Conservation (phyloP, 2,329 filamentous ascomycete species). For the Aspergillus sp. region DNA sequence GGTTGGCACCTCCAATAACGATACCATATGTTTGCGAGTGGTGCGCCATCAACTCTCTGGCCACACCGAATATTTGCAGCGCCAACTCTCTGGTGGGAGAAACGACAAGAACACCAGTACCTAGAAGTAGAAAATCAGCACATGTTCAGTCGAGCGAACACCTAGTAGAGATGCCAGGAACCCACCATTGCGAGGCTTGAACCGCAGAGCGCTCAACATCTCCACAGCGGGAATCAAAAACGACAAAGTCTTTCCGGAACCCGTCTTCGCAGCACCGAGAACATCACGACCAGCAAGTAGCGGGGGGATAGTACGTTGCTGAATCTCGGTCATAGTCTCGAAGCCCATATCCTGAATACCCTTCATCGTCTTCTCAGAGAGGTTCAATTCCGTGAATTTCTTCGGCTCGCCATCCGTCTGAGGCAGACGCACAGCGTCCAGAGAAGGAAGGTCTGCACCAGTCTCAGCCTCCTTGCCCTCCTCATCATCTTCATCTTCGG, state of each 20-base stretch:
- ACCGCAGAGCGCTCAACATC: conserved; percentile 84
- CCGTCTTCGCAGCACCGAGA: conserved; percentile 92
- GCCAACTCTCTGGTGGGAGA: conserved; percentile 92
- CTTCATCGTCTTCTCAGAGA: conserved; percentile 85
- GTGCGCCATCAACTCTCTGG: conserved; percentile 85
- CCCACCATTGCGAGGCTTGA: conserved; percentile 85
- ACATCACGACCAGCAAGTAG: conserved; percentile 88
- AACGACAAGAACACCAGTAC: conserved; percentile 86
- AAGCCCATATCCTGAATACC: conserved; percentile 92
- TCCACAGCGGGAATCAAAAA: conserved; percentile 94
- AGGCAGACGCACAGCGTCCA: conserved; percentile 56
- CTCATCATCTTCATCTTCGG: conserved; percentile 38
- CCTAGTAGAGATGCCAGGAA: neutral
- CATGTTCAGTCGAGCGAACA: neutral
- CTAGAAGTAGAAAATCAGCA: conserved; percentile 25
- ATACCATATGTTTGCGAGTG: conserved; percentile 96
- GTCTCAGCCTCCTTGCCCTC: conserved; percentile 33
- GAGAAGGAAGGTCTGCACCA: conserved; percentile 54
- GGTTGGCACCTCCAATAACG: conserved; percentile 91
- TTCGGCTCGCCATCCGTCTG: conserved; percentile 61
- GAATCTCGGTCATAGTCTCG: conserved; percentile 93
- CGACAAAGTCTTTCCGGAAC: conserved; percentile 90
- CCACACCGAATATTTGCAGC: conserved; percentile 94
- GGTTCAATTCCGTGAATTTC: conserved; percentile 76
- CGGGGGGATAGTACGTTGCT: conserved; percentile 82